A percentile compares a stretch with the other conserved stretches of the same genome.
phyloP scores from a whole-genome alignment of 192 early-diverging fungal species.

The Gamsiella multidivaricata region DNA sequence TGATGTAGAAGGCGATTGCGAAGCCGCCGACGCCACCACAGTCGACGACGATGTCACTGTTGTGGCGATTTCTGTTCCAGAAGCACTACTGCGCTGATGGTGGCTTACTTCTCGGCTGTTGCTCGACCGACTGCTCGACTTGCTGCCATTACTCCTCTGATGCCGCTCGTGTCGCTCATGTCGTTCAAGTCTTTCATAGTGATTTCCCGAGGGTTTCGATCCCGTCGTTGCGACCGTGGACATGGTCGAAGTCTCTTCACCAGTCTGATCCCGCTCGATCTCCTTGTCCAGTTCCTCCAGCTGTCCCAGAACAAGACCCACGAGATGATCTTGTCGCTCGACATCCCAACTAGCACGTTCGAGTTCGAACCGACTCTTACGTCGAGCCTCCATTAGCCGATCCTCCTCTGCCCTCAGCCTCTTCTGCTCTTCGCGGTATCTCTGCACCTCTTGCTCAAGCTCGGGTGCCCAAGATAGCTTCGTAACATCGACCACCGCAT shows the following conservation, averaged over 20 bases:
- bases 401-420: slow-evolving; percentile 36
- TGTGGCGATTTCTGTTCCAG: slow-evolving; percentile 5
- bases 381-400: slow-evolving; percentile 39
- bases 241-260: not conserved
- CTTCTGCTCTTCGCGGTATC: slow-evolving; percentile 46
- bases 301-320: slow-evolving; percentile 47
- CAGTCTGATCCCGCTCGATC: slow-evolving; percentile 33
- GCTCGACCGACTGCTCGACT: slow-evolving; percentile 27
- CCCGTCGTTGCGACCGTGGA: not conserved
- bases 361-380: slow-evolving; percentile 47
- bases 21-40: not conserved
- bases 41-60: slow-evolving; percentile 5
- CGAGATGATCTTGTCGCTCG: slow-evolving; percentile 52
- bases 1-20: slow-evolving; percentile 4
- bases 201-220: slow-evolving; percentile 16
- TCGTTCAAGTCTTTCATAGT: slow-evolving; percentile 18
- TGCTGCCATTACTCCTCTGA: slow-evolving; percentile 44
- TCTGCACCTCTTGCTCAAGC: slow-evolving; percentile 38
- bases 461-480: slow-evolving; percentile 51
- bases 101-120: slow-evolving; percentile 18
- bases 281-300: slow-evolving; percentile 43
- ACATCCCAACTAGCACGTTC: slow-evolving; percentile 53
- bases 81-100: slow-evolving; percentile 19
- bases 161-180: slow-evolving; percentile 39
- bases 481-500: slow-evolving; percentile 40